Base-by-base conservation (phyloP, 306 rosid genomes). In the Cucumis cinereus region DNA sequence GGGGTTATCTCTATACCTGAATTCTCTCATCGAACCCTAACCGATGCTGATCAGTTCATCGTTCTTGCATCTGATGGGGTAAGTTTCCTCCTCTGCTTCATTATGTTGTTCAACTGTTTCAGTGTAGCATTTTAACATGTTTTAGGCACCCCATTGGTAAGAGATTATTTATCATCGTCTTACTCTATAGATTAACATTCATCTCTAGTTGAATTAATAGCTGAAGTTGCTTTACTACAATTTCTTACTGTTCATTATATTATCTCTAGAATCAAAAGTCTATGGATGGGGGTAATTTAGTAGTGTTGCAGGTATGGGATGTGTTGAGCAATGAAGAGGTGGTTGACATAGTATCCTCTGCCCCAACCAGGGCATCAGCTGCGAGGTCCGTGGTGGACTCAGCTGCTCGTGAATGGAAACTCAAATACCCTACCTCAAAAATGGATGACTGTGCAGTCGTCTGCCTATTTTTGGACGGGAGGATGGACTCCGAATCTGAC, bases 11-110 rank as follows among this genome's bases (percentile, higher is more conserved):
- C 99, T 35, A 73, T 92, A 55, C 99, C 99, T 24, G 99, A 95
- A 60, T 92, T 95, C 80, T 86, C 89, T 41, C 96, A 92, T 53
- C 84, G 90, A 69, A 47, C 73, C 36, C 88, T 95, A 22, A 90
- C 96, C 0, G 96, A 92, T 1, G 85, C 74, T 80, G 99, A 95
- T 81, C 92, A 89, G 81, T 95, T 95, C 84, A 81, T 95, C 14
- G 99, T 95, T 80, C 87, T 95, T 78, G 99, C 97, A 73, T 92
- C 99, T 6, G 98, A 95, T 77, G 99, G 99, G 90, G 99, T 92
- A 82, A 88, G 41, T 70, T 49, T 69, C 49, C 17, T 62, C 62
- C 49, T 71, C 36, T 75, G 66, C 53, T 3, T 77, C 73, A 55
- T 66, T 17, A 40, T 28, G 7, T 64, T 1, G 13, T 56, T 20